phyloP scores from a whole-genome alignment of 805 yeast genomes.

The Cyberlindnera galapagoensis region DNA sequence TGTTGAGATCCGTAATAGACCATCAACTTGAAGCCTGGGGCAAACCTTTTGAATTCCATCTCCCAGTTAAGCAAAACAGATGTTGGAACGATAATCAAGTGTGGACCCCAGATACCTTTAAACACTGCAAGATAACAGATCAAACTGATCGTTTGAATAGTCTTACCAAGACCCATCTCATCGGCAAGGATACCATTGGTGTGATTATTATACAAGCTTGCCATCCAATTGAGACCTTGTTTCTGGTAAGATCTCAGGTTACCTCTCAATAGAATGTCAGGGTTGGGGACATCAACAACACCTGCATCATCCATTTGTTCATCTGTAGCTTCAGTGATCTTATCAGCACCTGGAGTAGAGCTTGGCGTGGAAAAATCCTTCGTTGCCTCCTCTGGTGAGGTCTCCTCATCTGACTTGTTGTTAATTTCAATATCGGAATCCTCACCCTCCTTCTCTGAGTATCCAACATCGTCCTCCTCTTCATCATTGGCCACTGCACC shows the following conservation, averaged over 20 bases:
- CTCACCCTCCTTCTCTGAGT: constrained; percentile 19
- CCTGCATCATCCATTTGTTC: constrained; percentile 24
- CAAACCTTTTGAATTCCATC: constrained; percentile 97
- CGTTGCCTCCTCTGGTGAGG: constrained; percentile 1
- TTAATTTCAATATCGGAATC: constrained; percentile 13
- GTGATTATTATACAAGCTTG: constrained; percentile 82
- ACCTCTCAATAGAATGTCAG: constrained; percentile 67
- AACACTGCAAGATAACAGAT: constrained; percentile 87
- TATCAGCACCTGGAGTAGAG: constrained; percentile 29
- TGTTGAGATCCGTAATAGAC: constrained; percentile 97
- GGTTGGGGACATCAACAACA: constrained; percentile 71
- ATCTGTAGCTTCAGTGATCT: constrained; percentile 8
- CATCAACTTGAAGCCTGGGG: constrained; percentile 93
- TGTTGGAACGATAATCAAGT: constrained; percentile 93
- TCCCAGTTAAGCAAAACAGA: constrained; percentile 98
- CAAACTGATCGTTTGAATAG: constrained; percentile 90
- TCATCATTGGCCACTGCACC: constrained; percentile 23
- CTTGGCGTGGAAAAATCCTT: constrained; percentile 25
- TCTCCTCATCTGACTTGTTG: constrained; percentile 5
- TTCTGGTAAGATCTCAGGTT: constrained; percentile 85
- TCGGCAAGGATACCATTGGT: constrained; percentile 98
- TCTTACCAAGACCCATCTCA: constrained; percentile 98
- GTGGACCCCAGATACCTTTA: constrained; percentile 97
- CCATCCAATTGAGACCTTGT: constrained; percentile 96
- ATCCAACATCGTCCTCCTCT: constrained; percentile 32